A percentile compares a stretch with the other conserved stretches of the same genome.
Evolutionary conservation across 352 stramenopile species (phyloP).

Genomic region (Phytophthora hybrid): DNA sequence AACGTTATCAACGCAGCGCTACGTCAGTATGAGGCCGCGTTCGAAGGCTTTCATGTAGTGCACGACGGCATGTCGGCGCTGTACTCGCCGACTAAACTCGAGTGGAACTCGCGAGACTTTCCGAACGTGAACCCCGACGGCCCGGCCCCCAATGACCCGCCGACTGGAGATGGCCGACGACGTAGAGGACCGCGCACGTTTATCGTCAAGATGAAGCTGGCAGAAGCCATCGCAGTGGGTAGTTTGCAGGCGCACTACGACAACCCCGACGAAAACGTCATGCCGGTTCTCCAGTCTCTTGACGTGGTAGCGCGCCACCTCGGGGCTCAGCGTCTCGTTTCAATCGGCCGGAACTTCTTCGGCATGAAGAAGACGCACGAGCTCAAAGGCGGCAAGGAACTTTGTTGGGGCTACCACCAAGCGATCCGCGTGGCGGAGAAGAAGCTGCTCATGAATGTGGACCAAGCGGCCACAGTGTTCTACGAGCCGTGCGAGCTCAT

Average conservation of each 20-base stretch:
- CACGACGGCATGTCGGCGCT: slow-evolving; percentile 69
- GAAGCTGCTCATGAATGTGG: slow-evolving; percentile 74
- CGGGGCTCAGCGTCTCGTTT: slow-evolving; percentile 58
- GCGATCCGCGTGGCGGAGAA: slow-evolving; percentile 59
- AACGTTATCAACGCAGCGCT: slow-evolving; percentile 61
- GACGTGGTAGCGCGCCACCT: slow-evolving; percentile 70
- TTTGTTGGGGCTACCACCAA: slow-evolving; percentile 82
- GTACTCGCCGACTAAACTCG: slow-evolving; percentile 52
- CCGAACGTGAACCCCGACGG: slow-evolving; percentile 57
- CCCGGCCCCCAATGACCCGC: not conserved
- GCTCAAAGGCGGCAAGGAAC: slow-evolving; percentile 66
- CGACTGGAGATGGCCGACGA: slow-evolving; percentile 20
- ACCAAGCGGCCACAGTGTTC: slow-evolving; percentile 74
- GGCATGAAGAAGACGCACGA: slow-evolving; percentile 63
- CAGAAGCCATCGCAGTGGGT: slow-evolving; percentile 55
- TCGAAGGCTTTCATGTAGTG: slow-evolving; percentile 54
- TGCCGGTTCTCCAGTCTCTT: slow-evolving; percentile 67
- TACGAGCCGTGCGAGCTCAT: slow-evolving; percentile 60
- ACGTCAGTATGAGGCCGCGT: slow-evolving; percentile 49
- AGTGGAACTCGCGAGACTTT: slow-evolving; percentile 60
- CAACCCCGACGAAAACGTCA: slow-evolving; percentile 64
- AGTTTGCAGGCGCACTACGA: slow-evolving; percentile 50
- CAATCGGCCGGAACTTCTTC: slow-evolving; percentile 76
- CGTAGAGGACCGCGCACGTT: slow-evolving; percentile 51
- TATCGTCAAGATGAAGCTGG: slow-evolving; percentile 67